These are phyloP conservation scores for rapeseed (Brassica napus) DNA, from an alignment of 345 rosid genomes.

Conservation along the genomic window DNA sequence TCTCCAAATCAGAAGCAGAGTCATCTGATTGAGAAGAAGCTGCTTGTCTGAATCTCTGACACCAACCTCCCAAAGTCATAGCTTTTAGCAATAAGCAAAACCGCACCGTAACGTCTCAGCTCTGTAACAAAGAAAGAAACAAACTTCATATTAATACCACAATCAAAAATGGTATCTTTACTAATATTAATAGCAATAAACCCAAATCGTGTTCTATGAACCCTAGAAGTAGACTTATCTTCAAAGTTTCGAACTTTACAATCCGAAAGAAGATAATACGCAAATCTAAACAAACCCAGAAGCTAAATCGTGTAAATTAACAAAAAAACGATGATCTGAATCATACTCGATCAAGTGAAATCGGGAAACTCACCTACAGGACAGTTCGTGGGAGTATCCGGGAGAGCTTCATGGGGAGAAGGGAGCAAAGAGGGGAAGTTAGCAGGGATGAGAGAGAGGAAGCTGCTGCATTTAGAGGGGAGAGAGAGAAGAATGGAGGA, in stretches of 20 bases:
- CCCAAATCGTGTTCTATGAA: conserved; percentile 8
- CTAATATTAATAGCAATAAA: background rate
- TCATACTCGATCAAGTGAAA: background rate
- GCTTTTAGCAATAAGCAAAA: conserved; percentile 11
- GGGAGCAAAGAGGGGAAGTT: background rate
- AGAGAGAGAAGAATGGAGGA: conserved; percentile 5
- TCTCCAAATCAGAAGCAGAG: conserved; percentile 71
- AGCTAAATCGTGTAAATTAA: background rate
- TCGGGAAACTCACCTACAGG: conserved; percentile 34
- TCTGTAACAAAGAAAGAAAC: conserved; percentile 19
- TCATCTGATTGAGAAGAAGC: conserved; percentile 69
- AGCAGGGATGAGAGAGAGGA: background rate
- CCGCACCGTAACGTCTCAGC: conserved; percentile 15
- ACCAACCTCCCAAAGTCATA: conserved; percentile 52
- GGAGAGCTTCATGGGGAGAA: background rate
- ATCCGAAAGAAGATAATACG: background rate
- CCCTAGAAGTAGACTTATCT: conserved; percentile 9
- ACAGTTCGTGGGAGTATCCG: conserved; percentile 19
- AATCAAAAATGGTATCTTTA: background rate
- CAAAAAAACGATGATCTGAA: background rate
- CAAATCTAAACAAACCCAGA: conserved; percentile 6
- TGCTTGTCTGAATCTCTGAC: conserved; percentile 46
- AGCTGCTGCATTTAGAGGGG: conserved; percentile 32
- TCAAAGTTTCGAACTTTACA: conserved; percentile 1
- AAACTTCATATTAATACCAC: background rate